These are phyloP conservation scores for Talaromyces adpressus DNA, from an alignment of 495 filamentous ascomycete species.

Conservation along the genomic window DNA sequence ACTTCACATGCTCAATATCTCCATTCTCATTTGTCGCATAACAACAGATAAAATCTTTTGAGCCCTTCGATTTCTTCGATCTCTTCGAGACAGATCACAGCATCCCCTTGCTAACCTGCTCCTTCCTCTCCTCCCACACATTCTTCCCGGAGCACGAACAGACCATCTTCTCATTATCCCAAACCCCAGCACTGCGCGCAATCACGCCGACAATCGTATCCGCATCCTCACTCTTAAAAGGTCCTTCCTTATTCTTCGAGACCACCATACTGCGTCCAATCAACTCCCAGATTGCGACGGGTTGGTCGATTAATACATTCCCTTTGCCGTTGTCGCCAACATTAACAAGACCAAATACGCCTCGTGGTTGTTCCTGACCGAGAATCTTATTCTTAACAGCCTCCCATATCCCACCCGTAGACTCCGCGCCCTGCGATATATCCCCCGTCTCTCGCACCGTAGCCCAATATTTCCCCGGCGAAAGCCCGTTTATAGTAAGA, in stretches of 20 bases:
- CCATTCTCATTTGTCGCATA: not conserved
- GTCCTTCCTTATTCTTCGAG: constrained; percentile 41
- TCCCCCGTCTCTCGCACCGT: constrained; percentile 84
- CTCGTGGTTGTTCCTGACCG: constrained; percentile 47
- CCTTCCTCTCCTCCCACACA: constrained; percentile 92
- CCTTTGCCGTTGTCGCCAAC: constrained; percentile 59
- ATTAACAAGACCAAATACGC: constrained; percentile 65
- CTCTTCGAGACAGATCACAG: constrained; percentile 27
- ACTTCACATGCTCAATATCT: not conserved
- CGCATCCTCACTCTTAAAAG: constrained; percentile 60
- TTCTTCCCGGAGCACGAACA: constrained; percentile 95
- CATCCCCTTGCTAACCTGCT: constrained; percentile 85
- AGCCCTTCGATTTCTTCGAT: not conserved
- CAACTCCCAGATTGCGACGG: constrained; percentile 88
- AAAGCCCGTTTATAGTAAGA: constrained; percentile 78
- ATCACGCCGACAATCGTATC: constrained; percentile 88
- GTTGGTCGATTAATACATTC: constrained; percentile 69
- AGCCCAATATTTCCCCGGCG: constrained; percentile 72
- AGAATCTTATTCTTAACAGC: constrained; percentile 42
- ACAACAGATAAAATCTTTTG: not conserved
- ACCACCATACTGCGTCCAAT: constrained; percentile 88
- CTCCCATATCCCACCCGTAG: constrained; percentile 80
- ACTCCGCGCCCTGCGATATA: constrained; percentile 73
- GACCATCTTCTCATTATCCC: constrained; percentile 98
- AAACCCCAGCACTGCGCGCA: constrained; percentile 88